Conservation (phyloP, 768 basidiomycete genomes). For the Glaciozyma martinii region DNA sequence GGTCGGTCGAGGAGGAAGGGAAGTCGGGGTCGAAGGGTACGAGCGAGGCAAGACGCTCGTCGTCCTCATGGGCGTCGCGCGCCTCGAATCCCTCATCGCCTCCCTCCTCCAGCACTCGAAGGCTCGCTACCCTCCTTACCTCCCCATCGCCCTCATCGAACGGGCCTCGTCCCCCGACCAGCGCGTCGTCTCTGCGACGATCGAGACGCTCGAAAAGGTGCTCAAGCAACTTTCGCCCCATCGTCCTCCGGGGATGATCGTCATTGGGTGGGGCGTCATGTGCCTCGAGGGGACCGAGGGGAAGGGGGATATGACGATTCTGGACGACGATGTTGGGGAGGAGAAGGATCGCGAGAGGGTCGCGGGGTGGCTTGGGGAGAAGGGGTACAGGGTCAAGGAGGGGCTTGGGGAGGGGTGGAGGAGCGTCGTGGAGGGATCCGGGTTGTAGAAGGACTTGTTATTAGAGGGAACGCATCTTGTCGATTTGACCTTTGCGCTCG, state of each 20-base stretch:
- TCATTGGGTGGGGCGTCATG: constrained; percentile 84
- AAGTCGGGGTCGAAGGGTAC: constrained; percentile 78
- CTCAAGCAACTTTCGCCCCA: constrained; percentile 72
- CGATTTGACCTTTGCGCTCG: no score
- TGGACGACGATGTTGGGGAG: constrained; percentile 16
- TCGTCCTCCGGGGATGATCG: constrained; percentile 89
- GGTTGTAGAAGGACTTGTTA: not conserved
- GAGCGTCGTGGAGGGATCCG: constrained; percentile 6
- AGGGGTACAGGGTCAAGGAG: constrained; percentile 15
- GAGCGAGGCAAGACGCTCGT: constrained; percentile 69
- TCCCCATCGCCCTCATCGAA: constrained; percentile 88
- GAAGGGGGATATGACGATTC: constrained; percentile 23
- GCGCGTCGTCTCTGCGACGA: constrained; percentile 66
- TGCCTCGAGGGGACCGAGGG: constrained; percentile 49
- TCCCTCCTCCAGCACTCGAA: constrained; percentile 50
- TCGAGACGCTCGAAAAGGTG: constrained; percentile 60
- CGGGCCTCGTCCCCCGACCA: constrained; percentile 92
- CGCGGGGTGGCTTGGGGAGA: constrained; percentile 8
- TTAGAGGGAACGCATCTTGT: no score
- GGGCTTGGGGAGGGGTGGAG: constrained; percentile 23
- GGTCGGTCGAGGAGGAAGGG: constrained; percentile 75
- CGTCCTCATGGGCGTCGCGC: constrained; percentile 90
- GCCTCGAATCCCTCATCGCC: constrained; percentile 61
- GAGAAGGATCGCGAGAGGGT: constrained; percentile 10
- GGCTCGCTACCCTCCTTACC: constrained; percentile 60